Percentiles rank a stretch among this genome's conserved stretches.
These are phyloP conservation scores for Puccinia horiana DNA, from an alignment of 1,284 basidiomycete genomes.

Conservation along the genomic window DNA sequence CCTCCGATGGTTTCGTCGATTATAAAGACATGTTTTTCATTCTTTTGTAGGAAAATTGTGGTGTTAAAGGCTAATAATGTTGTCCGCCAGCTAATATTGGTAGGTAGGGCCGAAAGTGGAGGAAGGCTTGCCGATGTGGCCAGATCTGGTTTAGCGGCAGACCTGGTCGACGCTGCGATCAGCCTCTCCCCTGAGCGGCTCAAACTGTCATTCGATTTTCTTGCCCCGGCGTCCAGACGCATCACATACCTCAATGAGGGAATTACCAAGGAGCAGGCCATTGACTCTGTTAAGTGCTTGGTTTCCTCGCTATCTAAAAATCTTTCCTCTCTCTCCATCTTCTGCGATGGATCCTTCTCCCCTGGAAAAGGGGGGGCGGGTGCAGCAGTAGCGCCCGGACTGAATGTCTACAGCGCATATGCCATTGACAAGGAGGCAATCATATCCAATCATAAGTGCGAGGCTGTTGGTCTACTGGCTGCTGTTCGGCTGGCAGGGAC, in stretches of 20 bases:
- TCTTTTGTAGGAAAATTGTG: background rate
- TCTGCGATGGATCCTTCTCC: too few relatives aligned
- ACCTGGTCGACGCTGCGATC: background rate
- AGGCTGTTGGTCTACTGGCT: background rate
- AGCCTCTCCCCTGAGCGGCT: background rate
- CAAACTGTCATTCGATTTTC: background rate
- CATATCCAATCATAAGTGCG: background rate
- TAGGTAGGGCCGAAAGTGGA: background rate
- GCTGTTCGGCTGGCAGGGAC: background rate
- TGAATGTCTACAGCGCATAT: background rate
- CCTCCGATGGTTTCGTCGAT: background rate
- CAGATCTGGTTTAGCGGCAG: too few relatives aligned
- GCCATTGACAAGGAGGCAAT: background rate
- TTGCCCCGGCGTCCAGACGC: too few relatives aligned
- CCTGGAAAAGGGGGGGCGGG: too few relatives aligned
- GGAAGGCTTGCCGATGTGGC: background rate
- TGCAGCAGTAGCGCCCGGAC: background rate
- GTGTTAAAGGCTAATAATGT: background rate
- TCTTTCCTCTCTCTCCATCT: too few relatives aligned
- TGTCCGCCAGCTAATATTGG: background rate
- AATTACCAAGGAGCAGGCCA: background rate
- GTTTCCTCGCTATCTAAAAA: too few relatives aligned
- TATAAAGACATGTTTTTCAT: background rate
- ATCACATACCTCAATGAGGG: background rate
- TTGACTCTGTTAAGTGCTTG: too few relatives aligned